These are phyloP conservation scores for Termitomyces sp. DNA, from an alignment of 768 basidiomycete species.

Conservation along the genomic window DNA sequence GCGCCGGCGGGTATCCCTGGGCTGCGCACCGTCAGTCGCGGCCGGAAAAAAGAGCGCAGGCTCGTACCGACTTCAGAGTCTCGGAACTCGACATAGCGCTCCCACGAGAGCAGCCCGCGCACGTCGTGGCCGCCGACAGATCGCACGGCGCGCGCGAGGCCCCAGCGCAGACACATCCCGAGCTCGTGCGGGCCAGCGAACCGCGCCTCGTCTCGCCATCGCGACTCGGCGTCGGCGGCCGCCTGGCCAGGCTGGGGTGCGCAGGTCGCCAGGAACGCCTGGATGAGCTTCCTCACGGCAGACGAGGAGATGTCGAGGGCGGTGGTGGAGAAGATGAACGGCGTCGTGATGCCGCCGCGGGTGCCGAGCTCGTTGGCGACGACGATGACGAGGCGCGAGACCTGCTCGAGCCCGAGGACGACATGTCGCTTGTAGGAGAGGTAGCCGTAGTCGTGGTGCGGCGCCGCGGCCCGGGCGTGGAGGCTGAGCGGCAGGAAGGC, in stretches of 20 bases:
- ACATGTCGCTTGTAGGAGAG: constrained; percentile 70
- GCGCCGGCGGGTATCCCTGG: constrained; percentile 59
- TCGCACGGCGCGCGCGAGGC: constrained; percentile 72
- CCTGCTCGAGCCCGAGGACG: constrained; percentile 69
- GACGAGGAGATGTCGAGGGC: constrained; percentile 79
- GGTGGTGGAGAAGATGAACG: constrained; percentile 85
- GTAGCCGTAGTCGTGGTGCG: constrained; percentile 57
- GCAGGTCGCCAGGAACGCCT: constrained; percentile 73
- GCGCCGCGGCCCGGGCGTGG: constrained; percentile 36
- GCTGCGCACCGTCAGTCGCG: constrained; percentile 29
- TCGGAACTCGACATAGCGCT: constrained; percentile 77
- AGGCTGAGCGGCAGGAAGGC: constrained; percentile 48
- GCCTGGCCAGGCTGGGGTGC: constrained; percentile 22
- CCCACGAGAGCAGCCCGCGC: constrained; percentile 85
- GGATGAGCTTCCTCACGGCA: constrained; percentile 72
- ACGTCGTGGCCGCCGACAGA: constrained; percentile 64
- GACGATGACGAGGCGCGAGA: constrained; percentile 65
- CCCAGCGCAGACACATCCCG: constrained; percentile 92
- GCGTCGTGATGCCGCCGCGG: constrained; percentile 78
- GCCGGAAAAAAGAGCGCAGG: neutral
- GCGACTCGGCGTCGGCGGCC: constrained; percentile 39
- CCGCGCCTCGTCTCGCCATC: constrained; percentile 75
- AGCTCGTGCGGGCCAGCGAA: constrained; percentile 87
- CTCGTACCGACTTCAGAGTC: constrained; percentile 73
- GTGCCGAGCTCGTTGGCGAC: constrained; percentile 65